Evolutionary conservation across 2,329 filamentous ascomycete species (phyloP).

Genomic region (Aspergillus oerlinghausenensis): DNA sequence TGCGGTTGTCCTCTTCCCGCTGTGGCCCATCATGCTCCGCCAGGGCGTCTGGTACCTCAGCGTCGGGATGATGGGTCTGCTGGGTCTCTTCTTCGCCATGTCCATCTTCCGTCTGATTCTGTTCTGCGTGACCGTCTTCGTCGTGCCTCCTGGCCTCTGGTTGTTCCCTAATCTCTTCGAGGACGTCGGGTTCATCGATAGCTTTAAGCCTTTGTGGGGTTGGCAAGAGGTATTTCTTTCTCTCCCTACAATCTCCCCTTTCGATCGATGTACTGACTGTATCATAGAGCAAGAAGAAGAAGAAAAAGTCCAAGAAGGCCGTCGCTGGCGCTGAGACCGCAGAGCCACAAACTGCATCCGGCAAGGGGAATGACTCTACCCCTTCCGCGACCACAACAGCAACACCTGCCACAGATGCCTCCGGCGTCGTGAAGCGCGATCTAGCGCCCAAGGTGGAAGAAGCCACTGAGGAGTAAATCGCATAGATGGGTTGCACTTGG

Average conservation of each 20-base stretch:
- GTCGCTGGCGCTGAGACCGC: constrained; percentile 7
- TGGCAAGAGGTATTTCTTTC: constrained; percentile 80
- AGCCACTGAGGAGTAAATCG: constrained; percentile 34
- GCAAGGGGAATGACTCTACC: constrained; percentile 10
- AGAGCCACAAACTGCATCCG: neutral
- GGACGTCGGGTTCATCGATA: constrained; percentile 97
- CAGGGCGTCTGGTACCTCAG: constrained; percentile 96
- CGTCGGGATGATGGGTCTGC: constrained; percentile 83
- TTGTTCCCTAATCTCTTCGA: constrained; percentile 97
- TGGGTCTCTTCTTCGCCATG: constrained; percentile 96
- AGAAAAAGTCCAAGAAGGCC: constrained; percentile 34
- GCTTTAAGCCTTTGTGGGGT: constrained; percentile 91
- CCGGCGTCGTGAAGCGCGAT: constrained; percentile 34
- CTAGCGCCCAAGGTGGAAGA: constrained; percentile 45
- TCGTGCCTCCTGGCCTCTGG: constrained; percentile 84
- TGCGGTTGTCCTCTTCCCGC: constrained; percentile 84
- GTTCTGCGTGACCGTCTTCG: constrained; percentile 88
- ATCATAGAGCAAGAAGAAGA: constrained; percentile 35
- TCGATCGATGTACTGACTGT: constrained; percentile 5
- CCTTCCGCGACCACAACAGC: constrained; percentile 33
- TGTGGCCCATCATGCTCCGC: constrained; percentile 88
- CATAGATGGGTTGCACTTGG: neutral
- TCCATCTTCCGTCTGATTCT: constrained; percentile 93
- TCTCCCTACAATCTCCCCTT: neutral
- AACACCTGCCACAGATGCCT: constrained; percentile 31